Conservation (phyloP, 768 basidiomycete genomes). For the Lactarius evosmus region DNA sequence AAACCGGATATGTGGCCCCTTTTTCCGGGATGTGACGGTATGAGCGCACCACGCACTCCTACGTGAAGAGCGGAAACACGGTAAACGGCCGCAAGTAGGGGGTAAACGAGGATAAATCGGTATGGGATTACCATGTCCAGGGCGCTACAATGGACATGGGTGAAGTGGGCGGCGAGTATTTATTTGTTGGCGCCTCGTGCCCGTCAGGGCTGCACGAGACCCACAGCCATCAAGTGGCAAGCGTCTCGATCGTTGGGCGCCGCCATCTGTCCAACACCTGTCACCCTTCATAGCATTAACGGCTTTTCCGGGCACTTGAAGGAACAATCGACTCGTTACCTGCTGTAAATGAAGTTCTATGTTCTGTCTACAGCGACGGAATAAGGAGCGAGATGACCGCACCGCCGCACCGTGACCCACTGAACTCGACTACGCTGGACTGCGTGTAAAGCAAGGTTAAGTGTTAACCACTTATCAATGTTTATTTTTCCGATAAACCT, state of each 20-base stretch:
- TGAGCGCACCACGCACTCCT: slow-evolving; percentile 30
- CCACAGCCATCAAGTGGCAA: neutral
- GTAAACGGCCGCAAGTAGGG: neutral
- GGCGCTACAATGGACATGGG: neutral
- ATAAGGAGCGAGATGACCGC: too few species aligned
- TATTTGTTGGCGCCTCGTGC: slow-evolving; percentile 2
- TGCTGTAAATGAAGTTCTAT: neutral
- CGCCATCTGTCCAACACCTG: neutral
- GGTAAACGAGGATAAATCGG: neutral
- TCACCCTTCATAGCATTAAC: neutral
- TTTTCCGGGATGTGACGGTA: slow-evolving; percentile 5
- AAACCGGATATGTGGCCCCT: slow-evolving; percentile 1
- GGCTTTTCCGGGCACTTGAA: neutral
- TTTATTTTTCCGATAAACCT: too few species aligned
- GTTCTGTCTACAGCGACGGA: neutral
- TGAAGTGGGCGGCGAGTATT: neutral
- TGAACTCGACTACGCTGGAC: too few species aligned
- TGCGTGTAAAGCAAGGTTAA: too few species aligned
- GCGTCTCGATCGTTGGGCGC: neutral
- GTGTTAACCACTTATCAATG: too few species aligned
- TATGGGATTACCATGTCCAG: neutral
- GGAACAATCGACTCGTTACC: neutral
- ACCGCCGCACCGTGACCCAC: too few species aligned
- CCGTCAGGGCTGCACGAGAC: neutral
- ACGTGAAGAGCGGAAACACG: slow-evolving; percentile 3